Base-by-base conservation (phyloP, 805 yeast genomes). In the Kazachstania psychrophila region DNA sequence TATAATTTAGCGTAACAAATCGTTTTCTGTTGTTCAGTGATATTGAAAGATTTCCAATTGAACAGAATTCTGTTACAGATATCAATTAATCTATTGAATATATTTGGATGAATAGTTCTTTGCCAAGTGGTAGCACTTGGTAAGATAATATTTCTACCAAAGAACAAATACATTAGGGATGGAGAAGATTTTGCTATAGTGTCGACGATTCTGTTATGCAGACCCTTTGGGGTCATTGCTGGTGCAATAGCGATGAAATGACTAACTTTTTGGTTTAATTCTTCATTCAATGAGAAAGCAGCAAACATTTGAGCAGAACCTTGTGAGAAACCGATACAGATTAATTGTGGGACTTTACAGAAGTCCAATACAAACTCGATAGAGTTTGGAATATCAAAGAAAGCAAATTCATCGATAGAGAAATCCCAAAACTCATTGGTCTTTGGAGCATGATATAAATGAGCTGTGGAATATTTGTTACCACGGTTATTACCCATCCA, bases 231-330 rank as follows among this genome's bases (percentile, higher is more conserved):
- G 0, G 94, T 80, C 70, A 89, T 80, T 1, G 96, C 96, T 0
- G 97, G 97, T 0, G 95, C 84, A 31, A 88, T 72, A 2, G 95
- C 96, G 39, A 88, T 74, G 44, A 88, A 79, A 35, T 58, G 59
- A 12, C 67, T 62, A 28, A 76, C 64, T 45, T 71, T 70, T 8
- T 58, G 47, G 56, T 83, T 84, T 39, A 88, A 65, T 2, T 68
- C 66, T 6, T 79, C 77, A 51, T 77, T 75, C 13, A 78, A 49
- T 0, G 92, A 73, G 16, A 86, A 63, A 9, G 94, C 70, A 0
- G 95, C 96, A 57, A 88, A 79, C 28, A 86, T 86, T 58, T 89
- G 96, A 1, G 96, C 94, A 0, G 94, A 77, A 15, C 97, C 97
- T 58, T 88, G 97, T 18, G 88, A 77, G 52, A 89, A 89, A 1